Percentiles rank a stretch among this genome's conserved stretches.
Conservation (phyloP, 768 basidiomycete genomes). For the Mycena leptocephala region DNA sequence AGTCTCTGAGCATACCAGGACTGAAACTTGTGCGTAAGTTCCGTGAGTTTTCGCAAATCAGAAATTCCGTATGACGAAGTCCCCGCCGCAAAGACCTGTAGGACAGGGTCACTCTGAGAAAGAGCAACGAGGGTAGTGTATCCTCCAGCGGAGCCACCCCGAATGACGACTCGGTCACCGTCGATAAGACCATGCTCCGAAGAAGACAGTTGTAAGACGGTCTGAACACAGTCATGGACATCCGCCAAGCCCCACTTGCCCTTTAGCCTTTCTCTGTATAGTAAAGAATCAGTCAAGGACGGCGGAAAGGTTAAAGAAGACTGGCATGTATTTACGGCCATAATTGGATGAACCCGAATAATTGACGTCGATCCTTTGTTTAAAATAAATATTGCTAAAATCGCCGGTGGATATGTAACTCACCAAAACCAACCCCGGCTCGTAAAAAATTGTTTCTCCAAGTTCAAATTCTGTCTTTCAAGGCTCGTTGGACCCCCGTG, state of each 20-base stretch:
- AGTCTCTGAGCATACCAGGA: constrained; percentile 63
- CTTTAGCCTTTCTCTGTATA: constrained; percentile 55
- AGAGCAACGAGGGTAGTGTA: constrained; percentile 64
- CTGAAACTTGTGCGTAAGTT: constrained; percentile 75
- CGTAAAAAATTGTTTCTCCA: constrained; percentile 66
- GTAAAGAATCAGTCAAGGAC: background rate
- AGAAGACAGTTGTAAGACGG: constrained; percentile 57
- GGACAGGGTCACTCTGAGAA: constrained; percentile 43
- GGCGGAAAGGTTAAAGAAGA: background rate
- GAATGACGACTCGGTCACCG: constrained; percentile 64
- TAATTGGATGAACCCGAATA: constrained; percentile 74
- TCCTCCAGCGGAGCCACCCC: constrained; percentile 73
- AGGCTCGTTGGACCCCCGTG: constrained; percentile 73
- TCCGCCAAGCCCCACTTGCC: constrained; percentile 76
- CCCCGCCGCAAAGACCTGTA: constrained; percentile 63
- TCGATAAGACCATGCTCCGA: constrained; percentile 63
- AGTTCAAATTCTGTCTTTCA: constrained; percentile 54
- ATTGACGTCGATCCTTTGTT: constrained; percentile 70
- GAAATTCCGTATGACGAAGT: constrained; percentile 69
- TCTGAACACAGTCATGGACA: constrained; percentile 64
- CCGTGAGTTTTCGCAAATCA: constrained; percentile 63
- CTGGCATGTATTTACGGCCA: constrained; percentile 64
- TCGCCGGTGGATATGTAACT: background rate
- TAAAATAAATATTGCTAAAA: too few relatives aligned
- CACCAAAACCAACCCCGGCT: constrained; percentile 70